These are phyloP conservation scores for Jimgerdemannia lactiflua DNA, from an alignment of 192 early-diverging fungal genomes.

Conservation along the genomic window DNA sequence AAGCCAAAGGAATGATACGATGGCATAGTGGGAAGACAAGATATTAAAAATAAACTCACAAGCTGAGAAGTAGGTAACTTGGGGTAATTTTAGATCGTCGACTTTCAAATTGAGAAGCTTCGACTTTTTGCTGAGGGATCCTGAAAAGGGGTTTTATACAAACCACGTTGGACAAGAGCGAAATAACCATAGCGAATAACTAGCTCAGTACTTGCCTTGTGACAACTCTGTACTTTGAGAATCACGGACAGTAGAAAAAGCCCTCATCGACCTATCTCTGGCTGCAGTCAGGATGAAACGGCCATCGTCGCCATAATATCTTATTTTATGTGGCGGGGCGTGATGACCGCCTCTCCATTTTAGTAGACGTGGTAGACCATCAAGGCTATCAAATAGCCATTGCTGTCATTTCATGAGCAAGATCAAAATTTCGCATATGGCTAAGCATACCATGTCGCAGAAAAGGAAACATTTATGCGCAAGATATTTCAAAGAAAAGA, in stretches of 20 bases:
- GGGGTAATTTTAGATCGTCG: slow-evolving; percentile 70
- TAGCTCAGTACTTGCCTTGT: slow-evolving; percentile 44
- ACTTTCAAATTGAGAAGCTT: slow-evolving; percentile 56
- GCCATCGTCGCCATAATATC: slow-evolving; percentile 75
- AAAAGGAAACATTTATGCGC: too few relatives aligned
- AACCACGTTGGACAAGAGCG: neutral
- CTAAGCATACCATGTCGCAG: too few relatives aligned
- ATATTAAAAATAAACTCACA: slow-evolving; percentile 33
- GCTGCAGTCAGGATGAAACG: slow-evolving; percentile 77
- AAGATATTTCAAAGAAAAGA: neutral
- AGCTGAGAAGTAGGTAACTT: slow-evolving; percentile 71
- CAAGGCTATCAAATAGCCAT: slow-evolving; percentile 92
- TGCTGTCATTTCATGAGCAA: slow-evolving; percentile 37
- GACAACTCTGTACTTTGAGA: slow-evolving; percentile 83
- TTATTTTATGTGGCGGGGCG: slow-evolving; percentile 76
- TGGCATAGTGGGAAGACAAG: neutral
- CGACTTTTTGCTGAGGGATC: slow-evolving; percentile 64
- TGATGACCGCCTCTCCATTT: slow-evolving; percentile 86
- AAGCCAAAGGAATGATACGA: neutral
- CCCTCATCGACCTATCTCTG: slow-evolving; percentile 77
- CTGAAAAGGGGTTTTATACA: slow-evolving; percentile 9
- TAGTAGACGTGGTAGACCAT: slow-evolving; percentile 77
- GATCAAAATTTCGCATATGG: too few relatives aligned
- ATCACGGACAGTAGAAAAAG: slow-evolving; percentile 85
- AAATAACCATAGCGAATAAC: neutral